These are phyloP conservation scores for Cladorrhinum sp. DNA, from an alignment of 2,329 filamentous ascomycete genomes.

Conservation along the genomic window DNA sequence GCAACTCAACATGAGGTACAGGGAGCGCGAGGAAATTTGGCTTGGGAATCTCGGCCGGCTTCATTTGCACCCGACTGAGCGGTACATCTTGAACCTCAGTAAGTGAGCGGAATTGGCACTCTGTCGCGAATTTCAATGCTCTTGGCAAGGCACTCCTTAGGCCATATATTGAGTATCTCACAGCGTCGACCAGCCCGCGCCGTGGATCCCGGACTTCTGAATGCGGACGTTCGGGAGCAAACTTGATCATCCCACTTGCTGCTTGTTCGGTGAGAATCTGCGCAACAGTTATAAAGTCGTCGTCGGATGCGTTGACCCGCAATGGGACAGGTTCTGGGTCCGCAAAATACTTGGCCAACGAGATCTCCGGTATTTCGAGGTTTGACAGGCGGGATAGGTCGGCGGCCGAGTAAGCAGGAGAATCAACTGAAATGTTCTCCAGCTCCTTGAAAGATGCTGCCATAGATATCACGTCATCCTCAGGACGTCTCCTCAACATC, in stretches of 20 bases:
- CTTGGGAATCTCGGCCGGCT: constrained; percentile 48
- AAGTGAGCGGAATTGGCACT: constrained; percentile 47
- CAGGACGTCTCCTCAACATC: constrained; percentile 40
- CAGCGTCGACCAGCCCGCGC: constrained; percentile 41
- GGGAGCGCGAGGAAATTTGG: constrained; percentile 60
- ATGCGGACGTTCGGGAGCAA: constrained; percentile 28
- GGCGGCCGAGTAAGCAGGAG: constrained; percentile 45
- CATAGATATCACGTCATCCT: constrained; percentile 54
- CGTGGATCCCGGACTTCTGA: constrained; percentile 33
- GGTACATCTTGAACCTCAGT: constrained; percentile 58
- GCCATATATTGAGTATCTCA: constrained; percentile 48
- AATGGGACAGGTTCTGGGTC: constrained; percentile 54
- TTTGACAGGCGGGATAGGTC: constrained; percentile 50
- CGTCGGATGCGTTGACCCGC: constrained; percentile 48
- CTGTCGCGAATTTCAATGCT: constrained; percentile 41
- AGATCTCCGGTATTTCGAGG: constrained; percentile 46
- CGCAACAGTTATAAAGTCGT: constrained; percentile 63
- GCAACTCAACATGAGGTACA: constrained; percentile 68
- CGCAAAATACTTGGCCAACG: constrained; percentile 55
- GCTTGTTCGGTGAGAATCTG: constrained; percentile 72
- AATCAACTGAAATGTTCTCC: constrained; percentile 45
- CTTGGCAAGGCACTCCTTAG: constrained; percentile 45
- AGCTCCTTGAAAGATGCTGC: constrained; percentile 50
- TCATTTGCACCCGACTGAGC: constrained; percentile 47
- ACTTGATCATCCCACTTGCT: constrained; percentile 48